These are phyloP conservation scores for Seiridium cupressi DNA, from an alignment of 2,329 filamentous ascomycete species.

Conservation along the genomic window DNA sequence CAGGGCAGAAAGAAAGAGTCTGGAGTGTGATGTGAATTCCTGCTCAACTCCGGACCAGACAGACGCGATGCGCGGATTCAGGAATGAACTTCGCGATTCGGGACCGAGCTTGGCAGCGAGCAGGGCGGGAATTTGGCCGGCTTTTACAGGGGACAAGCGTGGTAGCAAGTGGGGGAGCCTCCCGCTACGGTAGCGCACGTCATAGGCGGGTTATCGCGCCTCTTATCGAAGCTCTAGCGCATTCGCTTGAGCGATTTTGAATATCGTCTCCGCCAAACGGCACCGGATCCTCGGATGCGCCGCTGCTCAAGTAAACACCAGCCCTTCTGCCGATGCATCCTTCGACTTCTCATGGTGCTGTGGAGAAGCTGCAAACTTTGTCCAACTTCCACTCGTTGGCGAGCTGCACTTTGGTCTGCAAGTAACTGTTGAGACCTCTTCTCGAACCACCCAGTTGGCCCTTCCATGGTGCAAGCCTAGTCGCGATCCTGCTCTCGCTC, in stretches of 20 bases:
- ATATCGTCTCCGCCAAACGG: not conserved
- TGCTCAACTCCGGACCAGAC: too few relatives aligned
- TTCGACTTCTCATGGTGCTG: not conserved
- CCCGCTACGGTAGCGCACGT: not conserved
- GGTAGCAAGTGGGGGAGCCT: not conserved
- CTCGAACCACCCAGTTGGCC: not conserved
- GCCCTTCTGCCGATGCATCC: not conserved
- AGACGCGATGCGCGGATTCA: too few relatives aligned
- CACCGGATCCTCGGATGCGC: constrained; percentile 6
- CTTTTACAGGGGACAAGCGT: not conserved
- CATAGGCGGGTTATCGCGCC: constrained; percentile 1
- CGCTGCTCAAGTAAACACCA: not conserved
- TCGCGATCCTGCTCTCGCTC: not conserved
- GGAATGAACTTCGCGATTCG: not conserved
- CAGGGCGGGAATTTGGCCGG: not conserved
- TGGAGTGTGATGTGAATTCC: too few relatives aligned
- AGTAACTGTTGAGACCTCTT: not conserved
- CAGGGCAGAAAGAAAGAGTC: not conserved
- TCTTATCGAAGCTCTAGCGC: not conserved
- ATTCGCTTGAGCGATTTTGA: constrained; percentile 1
- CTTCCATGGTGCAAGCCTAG: not conserved
- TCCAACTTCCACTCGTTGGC: not conserved
- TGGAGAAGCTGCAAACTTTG: not conserved
- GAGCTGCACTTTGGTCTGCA: too few relatives aligned
- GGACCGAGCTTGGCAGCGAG: not conserved